Conservation (phyloP, 768 basidiomycete genomes). For the Leucogyrophana mollusca region DNA sequence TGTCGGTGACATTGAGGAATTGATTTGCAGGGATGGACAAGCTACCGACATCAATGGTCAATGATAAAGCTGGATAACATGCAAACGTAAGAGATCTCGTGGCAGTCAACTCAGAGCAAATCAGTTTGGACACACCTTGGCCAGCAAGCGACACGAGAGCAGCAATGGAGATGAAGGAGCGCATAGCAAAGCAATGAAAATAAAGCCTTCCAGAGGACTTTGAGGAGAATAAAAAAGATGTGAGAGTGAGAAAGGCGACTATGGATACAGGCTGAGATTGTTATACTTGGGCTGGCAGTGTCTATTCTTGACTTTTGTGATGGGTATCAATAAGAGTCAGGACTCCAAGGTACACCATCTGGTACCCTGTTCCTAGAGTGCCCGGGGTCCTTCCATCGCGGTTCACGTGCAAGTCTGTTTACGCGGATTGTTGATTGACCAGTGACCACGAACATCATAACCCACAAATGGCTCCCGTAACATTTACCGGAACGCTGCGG, state of each 20-base stretch:
- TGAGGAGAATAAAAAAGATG: slow-evolving; percentile 12
- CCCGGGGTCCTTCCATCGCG: slow-evolving; percentile 1
- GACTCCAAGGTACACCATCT: neutral
- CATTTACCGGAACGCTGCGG: slow-evolving; percentile 52
- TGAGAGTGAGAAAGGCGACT: slow-evolving; percentile 15
- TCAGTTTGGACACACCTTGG: slow-evolving; percentile 45
- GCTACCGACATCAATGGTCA: slow-evolving; percentile 48
- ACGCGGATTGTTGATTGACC: slow-evolving; percentile 10
- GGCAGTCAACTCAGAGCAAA: neutral
- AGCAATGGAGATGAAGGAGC: slow-evolving; percentile 22
- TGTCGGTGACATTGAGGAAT: slow-evolving; percentile 42
- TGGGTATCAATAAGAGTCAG: neutral
- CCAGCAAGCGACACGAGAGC: slow-evolving; percentile 48
- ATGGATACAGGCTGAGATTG: slow-evolving; percentile 15
- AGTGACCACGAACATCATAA: slow-evolving; percentile 9
- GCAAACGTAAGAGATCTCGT: neutral
- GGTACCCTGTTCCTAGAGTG: neutral
- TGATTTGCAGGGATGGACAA: slow-evolving; percentile 38
- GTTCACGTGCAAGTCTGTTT: slow-evolving; percentile 1
- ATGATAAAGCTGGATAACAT: slow-evolving; percentile 34
- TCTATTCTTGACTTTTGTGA: slow-evolving; percentile 1
- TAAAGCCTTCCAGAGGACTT: slow-evolving; percentile 32
- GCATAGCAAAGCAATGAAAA: slow-evolving; percentile 26
- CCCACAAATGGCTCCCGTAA: slow-evolving; percentile 39
- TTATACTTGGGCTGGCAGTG: slow-evolving; percentile 3